Evolutionary conservation across 805 yeast genomes (phyloP).

Genomic region (Candida tallmaniae): DNA sequence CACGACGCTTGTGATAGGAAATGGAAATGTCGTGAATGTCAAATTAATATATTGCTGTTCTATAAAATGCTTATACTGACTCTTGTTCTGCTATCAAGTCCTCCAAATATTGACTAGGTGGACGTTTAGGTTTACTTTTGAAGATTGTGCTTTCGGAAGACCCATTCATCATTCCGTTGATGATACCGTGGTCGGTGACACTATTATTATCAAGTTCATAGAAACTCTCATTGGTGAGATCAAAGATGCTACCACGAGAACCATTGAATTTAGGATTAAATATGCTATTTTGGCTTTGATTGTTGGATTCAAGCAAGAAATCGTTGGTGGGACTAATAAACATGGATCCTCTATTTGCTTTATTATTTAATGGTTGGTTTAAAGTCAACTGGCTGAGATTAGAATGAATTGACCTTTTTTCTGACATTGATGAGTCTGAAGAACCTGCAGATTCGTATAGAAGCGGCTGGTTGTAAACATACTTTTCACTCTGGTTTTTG

Average conservation of each 20-base stretch:
- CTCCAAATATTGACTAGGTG: constrained; percentile 47
- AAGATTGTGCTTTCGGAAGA: no score
- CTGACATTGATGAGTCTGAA: constrained; percentile 17
- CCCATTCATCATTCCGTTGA: no score
- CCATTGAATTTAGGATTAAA: constrained; percentile 1
- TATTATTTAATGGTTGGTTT: constrained; percentile 18
- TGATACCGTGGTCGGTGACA: not conserved
- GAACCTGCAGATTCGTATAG: constrained; percentile 1
- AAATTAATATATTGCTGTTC: no score
- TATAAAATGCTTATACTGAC: no score
- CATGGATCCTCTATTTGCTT: constrained; percentile 38
- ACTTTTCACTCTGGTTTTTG: constrained; percentile 29
- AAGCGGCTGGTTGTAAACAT: constrained; percentile 15
- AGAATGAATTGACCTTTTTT: constrained; percentile 12
- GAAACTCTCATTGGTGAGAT: constrained; percentile 3
- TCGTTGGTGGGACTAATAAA: constrained; percentile 46
- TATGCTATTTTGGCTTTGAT: no score
- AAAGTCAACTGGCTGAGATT: constrained; percentile 12
- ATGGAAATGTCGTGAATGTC: no score
- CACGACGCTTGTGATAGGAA: no score
- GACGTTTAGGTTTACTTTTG: constrained; percentile 5
- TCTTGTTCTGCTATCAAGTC: constrained; percentile 31
- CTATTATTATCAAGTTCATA: constrained; percentile 3
- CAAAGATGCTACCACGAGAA: constrained; percentile 4
- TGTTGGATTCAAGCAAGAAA: not conserved